These are phyloP conservation scores for Phytophthora nicotianae DNA, from an alignment of 352 stramenopile species.

Conservation along the genomic window DNA sequence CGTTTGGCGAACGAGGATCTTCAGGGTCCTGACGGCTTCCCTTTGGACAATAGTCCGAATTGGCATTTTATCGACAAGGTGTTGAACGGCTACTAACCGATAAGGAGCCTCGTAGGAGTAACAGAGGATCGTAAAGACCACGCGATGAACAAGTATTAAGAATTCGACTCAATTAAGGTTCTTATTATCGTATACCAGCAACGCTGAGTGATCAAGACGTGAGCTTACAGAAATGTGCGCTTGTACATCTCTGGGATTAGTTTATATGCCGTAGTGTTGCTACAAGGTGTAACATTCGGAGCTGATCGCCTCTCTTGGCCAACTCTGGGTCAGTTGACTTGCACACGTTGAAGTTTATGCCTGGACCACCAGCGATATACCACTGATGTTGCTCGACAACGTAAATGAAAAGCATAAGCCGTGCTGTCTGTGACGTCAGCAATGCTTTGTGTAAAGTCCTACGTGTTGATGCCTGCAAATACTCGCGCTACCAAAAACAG, in stretches of 20 bases:
- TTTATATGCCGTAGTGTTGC: too few relatives aligned
- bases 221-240: too few relatives aligned
- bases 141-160: not conserved
- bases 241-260: too few relatives aligned
- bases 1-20: constrained; percentile 38
- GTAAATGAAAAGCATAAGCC: not conserved
- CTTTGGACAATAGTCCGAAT: constrained; percentile 1
- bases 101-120: not conserved
- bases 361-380: not conserved
- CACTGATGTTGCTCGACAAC: constrained; percentile 13
- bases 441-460: not conserved
- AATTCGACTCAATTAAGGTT: too few relatives aligned
- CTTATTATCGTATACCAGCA: too few relatives aligned
- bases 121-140: not conserved
- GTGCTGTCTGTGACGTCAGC: not conserved
- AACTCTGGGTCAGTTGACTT: not conserved
- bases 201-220: too few relatives aligned
- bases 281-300: too few relatives aligned
- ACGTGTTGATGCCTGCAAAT: not conserved
- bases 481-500: not conserved
- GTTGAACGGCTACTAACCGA: not conserved
- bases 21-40: constrained; percentile 10
- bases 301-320: too few relatives aligned
- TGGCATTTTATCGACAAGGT: constrained; percentile 2
- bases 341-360: constrained; percentile 2